These are phyloP conservation scores for Neurospora sp. DNA, from an alignment of 495 filamentous ascomycete genomes.

Conservation along the genomic window DNA sequence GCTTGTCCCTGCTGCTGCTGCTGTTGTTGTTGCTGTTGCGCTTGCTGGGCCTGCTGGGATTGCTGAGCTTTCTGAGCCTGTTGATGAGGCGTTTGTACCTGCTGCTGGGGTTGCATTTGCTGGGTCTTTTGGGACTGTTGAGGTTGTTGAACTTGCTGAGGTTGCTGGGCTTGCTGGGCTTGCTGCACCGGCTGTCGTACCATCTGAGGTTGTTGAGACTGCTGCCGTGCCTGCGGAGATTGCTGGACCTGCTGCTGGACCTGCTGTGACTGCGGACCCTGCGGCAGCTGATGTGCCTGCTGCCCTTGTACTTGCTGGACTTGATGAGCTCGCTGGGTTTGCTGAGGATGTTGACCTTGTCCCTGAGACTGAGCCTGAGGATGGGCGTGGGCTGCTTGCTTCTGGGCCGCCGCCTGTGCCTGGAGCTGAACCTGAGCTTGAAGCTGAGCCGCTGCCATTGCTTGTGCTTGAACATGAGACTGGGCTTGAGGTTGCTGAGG, in stretches of 20 bases:
- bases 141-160: neutral
- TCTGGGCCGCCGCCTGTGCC: neutral
- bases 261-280: neutral
- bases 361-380: conserved; percentile 13
- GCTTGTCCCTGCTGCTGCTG: neutral
- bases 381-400: neutral
- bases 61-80: neutral
- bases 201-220: conserved; percentile 4
- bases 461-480: neutral
- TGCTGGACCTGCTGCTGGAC: conserved; percentile 12
- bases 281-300: conserved; percentile 1
- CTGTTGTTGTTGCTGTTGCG: neutral
- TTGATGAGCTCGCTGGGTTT: neutral
- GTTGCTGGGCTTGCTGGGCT: neutral
- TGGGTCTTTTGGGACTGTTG: neutral
- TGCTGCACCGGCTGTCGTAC: neutral
- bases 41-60: neutral
- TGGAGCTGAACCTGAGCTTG: neutral
- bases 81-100: neutral
- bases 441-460: neutral
- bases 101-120: neutral
- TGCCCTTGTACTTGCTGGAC: neutral
- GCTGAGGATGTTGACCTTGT: neutral
- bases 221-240: conserved; percentile 5
- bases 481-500: neutral